These are phyloP conservation scores for Manihot esculenta DNA, from an alignment of 441 rosid genomes.

Conservation along the genomic window DNA sequence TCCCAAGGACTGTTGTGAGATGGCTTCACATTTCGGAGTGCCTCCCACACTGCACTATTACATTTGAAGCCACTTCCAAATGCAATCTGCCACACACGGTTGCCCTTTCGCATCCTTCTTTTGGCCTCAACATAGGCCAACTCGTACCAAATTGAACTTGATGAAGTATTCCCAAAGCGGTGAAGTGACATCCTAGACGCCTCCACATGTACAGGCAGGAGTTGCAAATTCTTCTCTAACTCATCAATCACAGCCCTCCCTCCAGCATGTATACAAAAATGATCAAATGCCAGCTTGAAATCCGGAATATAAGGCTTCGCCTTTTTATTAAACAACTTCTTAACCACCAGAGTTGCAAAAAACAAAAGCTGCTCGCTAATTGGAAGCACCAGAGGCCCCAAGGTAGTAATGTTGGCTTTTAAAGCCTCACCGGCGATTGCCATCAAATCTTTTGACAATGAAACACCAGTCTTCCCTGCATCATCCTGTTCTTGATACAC, in stretches of 20 bases:
- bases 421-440: conserved; percentile 75
- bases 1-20: conserved; percentile 56
- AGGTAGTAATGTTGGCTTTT: conserved; percentile 63
- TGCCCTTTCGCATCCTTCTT: conserved; percentile 54
- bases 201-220: conserved; percentile 58
- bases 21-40: conserved; percentile 53
- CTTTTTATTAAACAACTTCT: conserved; percentile 49
- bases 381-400: conserved; percentile 71
- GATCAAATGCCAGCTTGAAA: conserved; percentile 73
- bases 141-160: conserved; percentile 83
- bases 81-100: conserved; percentile 70
- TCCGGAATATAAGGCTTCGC: conserved; percentile 68
- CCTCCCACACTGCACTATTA: conserved; percentile 75
- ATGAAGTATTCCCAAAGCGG: conserved; percentile 72
- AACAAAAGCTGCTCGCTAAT: conserved; percentile 72
- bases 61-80: conserved; percentile 80
- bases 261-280: conserved; percentile 76
- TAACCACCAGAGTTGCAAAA: conserved; percentile 51
- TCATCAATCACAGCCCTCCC: conserved; percentile 82
- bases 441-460: conserved; percentile 67
- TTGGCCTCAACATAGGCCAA: conserved; percentile 61
- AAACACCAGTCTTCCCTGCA: conserved; percentile 60
- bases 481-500: conserved; percentile 71
- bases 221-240: conserved; percentile 72
- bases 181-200: conserved; percentile 79